phyloP scores from a whole-genome alignment of 306 rosid genomes.

The Cicer chorassanicum region DNA sequence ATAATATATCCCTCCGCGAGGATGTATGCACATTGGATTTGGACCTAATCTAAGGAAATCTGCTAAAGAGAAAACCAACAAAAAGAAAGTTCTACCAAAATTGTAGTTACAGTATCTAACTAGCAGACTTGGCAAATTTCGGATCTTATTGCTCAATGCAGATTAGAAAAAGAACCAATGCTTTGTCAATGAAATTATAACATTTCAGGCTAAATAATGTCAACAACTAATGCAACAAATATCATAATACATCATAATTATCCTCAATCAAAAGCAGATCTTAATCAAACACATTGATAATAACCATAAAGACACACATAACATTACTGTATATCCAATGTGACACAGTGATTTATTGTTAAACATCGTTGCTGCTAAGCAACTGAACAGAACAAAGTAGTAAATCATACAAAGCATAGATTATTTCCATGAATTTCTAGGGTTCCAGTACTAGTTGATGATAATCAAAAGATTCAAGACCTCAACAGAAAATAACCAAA shows the following conservation, averaged over 20 bases:
- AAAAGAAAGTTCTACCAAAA: background rate
- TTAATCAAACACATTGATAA: conserved; percentile 28
- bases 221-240: conserved; percentile 25
- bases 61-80: conserved; percentile 8
- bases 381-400: too few species aligned
- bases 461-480: conserved; percentile 1
- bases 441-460: background rate
- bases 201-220: conserved; percentile 21
- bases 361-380: too few species aligned
- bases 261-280: conserved; percentile 52
- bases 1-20: background rate
- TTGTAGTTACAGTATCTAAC: conserved; percentile 6
- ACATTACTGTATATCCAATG: too few species aligned
- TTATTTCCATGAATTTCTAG: too few species aligned
- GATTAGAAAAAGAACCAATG: conserved; percentile 20
- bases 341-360: too few species aligned
- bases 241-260: conserved; percentile 36
- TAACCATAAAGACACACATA: conserved; percentile 2
- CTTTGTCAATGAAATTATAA: conserved; percentile 21
- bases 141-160: conserved; percentile 15
- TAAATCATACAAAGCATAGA: too few species aligned
- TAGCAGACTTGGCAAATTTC: conserved; percentile 13
- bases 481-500: conserved; percentile 10
- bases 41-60: background rate
- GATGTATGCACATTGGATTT: background rate